phyloP scores from a whole-genome alignment of 2,329 filamentous ascomycete species.

The Verticillium alfalfae region DNA sequence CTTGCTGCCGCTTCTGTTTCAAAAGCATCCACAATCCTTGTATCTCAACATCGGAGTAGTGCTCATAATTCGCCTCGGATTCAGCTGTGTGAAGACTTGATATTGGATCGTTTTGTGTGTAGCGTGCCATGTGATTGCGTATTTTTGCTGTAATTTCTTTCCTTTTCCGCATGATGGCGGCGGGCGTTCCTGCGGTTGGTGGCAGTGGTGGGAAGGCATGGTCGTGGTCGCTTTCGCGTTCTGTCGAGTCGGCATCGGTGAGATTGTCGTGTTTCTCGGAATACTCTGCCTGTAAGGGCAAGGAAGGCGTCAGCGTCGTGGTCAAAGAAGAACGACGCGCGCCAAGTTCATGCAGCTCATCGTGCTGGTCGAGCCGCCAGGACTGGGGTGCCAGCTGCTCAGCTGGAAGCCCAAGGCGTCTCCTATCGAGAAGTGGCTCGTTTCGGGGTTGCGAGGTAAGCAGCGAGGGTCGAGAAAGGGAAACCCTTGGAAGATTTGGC shows the following conservation, averaged over 20 bases:
- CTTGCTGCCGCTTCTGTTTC: conserved; percentile 23
- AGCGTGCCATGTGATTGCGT: conserved; percentile 24
- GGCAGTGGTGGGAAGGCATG: conserved; percentile 7
- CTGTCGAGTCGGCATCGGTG: neutral
- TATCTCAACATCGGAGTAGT: conserved; percentile 18
- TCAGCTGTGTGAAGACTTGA: neutral
- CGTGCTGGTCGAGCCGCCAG: neutral
- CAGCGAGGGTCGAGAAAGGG: no score
- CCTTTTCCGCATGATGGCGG: neutral
- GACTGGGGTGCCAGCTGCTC: no score
- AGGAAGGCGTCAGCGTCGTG: neutral
- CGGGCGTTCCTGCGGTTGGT: conserved; percentile 5
- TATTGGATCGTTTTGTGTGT: conserved; percentile 18
- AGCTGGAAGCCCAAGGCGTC: no score
- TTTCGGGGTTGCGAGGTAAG: no score
- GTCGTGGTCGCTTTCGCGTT: neutral
- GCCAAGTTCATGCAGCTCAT: neutral
- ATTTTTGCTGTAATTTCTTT: conserved; percentile 20
- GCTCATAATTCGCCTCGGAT: neutral
- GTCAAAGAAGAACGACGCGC: neutral
- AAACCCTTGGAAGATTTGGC: neutral
- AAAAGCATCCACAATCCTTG: conserved; percentile 27
- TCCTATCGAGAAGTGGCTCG: no score
- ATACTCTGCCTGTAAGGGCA: neutral
- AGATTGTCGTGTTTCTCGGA: neutral